phyloP scores from a whole-genome alignment of 2,329 filamentous ascomycete species.

The Alternaria solani region DNA sequence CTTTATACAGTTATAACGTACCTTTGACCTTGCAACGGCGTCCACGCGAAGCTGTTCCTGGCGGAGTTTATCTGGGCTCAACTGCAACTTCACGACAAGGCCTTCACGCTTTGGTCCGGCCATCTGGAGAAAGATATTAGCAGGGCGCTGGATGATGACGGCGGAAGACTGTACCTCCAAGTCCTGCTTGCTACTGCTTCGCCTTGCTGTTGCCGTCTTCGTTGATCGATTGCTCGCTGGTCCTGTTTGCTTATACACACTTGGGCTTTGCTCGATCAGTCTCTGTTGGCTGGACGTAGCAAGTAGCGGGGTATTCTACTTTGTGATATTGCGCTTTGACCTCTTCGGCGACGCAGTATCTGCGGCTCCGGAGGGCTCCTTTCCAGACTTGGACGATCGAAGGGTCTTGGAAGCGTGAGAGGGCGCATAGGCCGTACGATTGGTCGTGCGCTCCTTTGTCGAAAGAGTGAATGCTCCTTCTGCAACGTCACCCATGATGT shows the following conservation, averaged over 20 bases:
- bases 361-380: not conserved
- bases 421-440: not conserved
- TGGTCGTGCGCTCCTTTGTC: not conserved
- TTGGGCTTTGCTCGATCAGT: not conserved
- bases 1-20: accelerated
- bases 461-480: not conserved
- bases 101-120: not conserved
- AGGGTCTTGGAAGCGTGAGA: not conserved
- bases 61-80: not conserved
- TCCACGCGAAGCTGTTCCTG: not conserved
- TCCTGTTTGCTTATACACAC: not conserved
- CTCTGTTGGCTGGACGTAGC: not conserved
- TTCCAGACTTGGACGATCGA: not conserved
- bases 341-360: no score
- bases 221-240: not conserved
- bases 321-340: not conserved
- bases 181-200: not conserved
- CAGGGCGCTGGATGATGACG: not conserved
- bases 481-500: not conserved
- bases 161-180: not conserved
- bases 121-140: not conserved
- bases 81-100: not conserved
- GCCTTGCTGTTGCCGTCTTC: not conserved
- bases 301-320: not conserved
- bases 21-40: not conserved